Conservation (phyloP, 352 stramenopile genomes). For the Pythium angustatum region DNA sequence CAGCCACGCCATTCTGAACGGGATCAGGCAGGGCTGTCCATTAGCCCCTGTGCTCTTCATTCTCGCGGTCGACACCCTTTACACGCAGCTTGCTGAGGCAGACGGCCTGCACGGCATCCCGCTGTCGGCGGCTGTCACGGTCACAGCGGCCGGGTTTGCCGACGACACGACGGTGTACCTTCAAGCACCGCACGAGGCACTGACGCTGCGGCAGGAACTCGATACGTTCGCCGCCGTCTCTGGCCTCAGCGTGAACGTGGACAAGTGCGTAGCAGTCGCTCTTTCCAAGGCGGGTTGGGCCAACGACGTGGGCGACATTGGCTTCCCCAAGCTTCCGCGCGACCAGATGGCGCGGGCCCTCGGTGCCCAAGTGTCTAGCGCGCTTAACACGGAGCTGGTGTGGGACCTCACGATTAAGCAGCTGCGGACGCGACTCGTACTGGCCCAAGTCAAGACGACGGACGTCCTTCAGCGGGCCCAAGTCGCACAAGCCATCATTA, state of each 20-base stretch:
- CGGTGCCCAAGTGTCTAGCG: not conserved
- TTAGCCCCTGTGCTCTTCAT: conserved; percentile 21
- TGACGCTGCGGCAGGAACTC: too few species aligned
- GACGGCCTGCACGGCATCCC: not conserved
- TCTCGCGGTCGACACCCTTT: conserved; percentile 7
- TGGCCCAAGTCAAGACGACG: not conserved
- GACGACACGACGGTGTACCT: conserved; percentile 9
- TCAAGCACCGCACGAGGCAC: too few species aligned
- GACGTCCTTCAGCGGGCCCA: not conserved
- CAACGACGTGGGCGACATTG: not conserved
- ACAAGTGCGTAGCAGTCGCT: not conserved
- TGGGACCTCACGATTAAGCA: not conserved
- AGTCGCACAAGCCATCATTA: not conserved
- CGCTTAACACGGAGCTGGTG: not conserved
- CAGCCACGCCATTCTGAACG: not conserved
- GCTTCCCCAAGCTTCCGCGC: not conserved
- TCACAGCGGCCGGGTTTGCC: conserved; percentile 9
- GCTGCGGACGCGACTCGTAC: not conserved
- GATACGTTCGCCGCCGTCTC: too few species aligned
- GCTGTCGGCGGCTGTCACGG: not conserved
- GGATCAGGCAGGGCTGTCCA: conserved; percentile 22
- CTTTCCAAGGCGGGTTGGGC: not conserved
- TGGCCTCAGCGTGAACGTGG: too few species aligned
- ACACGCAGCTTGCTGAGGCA: not conserved
- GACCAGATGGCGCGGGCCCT: not conserved